Evolutionary conservation across 495 filamentous ascomycete species (phyloP).

Genomic region (Xylaria castorea): DNA sequence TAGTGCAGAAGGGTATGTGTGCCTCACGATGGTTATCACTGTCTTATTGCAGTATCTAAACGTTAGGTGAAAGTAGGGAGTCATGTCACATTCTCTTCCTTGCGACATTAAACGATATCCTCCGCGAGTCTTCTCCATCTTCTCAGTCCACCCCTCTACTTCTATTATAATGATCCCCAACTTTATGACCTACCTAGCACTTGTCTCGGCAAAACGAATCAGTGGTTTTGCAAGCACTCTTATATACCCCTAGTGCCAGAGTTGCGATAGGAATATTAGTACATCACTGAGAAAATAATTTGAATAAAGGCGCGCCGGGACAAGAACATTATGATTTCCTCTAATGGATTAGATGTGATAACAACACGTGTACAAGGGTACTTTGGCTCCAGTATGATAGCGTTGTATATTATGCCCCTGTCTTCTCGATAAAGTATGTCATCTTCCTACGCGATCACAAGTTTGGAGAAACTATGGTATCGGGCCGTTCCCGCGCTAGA

Average conservation of each 20-base stretch:
- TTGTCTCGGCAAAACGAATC: not conserved
- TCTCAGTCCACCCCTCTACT: not conserved
- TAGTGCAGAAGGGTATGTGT: not conserved
- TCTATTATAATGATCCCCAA: not conserved
- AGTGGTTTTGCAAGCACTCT: not conserved
- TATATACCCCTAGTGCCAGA: not conserved
- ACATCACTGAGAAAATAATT: not conserved
- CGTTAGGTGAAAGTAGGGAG: not conserved
- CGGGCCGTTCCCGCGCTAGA: not conserved
- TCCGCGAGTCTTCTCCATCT: not conserved
- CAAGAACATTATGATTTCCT: not conserved
- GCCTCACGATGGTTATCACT: not conserved
- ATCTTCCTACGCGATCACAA: not conserved
- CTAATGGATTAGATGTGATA: not conserved
- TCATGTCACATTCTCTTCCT: not conserved
- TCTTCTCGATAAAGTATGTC: not conserved
- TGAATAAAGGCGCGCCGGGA: not conserved
- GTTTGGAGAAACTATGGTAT: not conserved
- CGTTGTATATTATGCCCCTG: not conserved
- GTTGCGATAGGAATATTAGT: not conserved
- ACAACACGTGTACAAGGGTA: not conserved
- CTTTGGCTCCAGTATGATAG: not conserved
- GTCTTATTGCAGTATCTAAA: not conserved
- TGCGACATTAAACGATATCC: not conserved
- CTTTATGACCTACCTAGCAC: not conserved